Percentiles rank a stretch among this genome's conserved stretches.
Evolutionary conservation across 768 basidiomycete species (phyloP).

Genomic region (Mycena alexandri): DNA sequence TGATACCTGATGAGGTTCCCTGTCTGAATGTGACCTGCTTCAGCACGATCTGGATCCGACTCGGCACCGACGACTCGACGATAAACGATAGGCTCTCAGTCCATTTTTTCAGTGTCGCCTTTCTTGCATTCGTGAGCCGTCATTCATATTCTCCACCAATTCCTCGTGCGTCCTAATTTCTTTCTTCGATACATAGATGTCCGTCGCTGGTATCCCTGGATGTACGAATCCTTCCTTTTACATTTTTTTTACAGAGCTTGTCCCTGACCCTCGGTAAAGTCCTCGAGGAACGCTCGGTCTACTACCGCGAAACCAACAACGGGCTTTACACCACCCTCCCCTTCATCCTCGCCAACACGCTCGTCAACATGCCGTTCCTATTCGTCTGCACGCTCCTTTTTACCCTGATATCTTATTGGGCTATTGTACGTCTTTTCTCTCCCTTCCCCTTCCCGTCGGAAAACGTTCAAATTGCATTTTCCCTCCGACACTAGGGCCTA

Average conservation of each 20-base stretch:
- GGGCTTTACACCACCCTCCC: constrained; percentile 68
- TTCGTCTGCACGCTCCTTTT: constrained; percentile 63
- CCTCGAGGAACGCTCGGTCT: constrained; percentile 70
- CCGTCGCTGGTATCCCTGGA: constrained; percentile 70
- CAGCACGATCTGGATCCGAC: constrained; percentile 65
- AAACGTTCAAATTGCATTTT: neutral
- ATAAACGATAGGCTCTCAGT: constrained; percentile 65
- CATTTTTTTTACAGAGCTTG: neutral
- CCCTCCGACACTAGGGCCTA: constrained; percentile 55
- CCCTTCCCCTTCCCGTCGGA: neutral
- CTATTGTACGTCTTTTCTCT: constrained; percentile 53
- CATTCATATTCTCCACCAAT: neutral
- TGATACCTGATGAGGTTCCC: too few relatives aligned
- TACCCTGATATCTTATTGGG: constrained; percentile 64
- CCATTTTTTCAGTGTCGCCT: constrained; percentile 70
- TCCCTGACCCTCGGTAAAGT: constrained; percentile 42
- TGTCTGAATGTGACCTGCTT: too few relatives aligned
- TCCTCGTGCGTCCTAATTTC: neutral
- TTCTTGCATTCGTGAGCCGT: constrained; percentile 60
- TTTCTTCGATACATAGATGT: constrained; percentile 61
- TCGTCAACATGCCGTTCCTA: constrained; percentile 67
- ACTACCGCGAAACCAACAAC: constrained; percentile 67
- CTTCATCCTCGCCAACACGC: constrained; percentile 66
- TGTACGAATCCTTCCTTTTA: constrained; percentile 46
- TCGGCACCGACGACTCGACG: constrained; percentile 54